Evolutionary conservation across 1,284 basidiomycete genomes (phyloP).

Genomic region (Apiotrichum akiyoshidainum): DNA sequence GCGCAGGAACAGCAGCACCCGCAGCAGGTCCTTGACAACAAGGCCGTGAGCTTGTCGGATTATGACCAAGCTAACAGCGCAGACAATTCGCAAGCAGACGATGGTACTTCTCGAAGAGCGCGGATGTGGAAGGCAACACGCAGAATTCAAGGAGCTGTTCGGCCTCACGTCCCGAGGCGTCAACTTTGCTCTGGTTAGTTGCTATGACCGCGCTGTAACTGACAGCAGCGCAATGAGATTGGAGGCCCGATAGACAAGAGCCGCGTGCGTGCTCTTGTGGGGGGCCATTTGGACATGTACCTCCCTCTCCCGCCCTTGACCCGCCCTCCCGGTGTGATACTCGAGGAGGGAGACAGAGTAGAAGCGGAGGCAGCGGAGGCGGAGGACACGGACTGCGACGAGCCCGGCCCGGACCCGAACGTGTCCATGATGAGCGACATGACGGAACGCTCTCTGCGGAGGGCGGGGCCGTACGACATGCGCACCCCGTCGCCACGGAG

Average conservation of each 20-base stretch:
- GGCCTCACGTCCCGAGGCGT: slow-evolving; percentile 40
- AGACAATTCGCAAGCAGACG: slow-evolving; percentile 46
- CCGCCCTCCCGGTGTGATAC: too few species aligned
- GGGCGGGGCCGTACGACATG: too few species aligned
- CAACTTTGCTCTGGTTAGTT: slow-evolving; percentile 47
- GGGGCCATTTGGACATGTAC: slow-evolving; percentile 46
- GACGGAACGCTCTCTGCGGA: neutral
- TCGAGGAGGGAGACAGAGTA: neutral
- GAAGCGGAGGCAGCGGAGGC: neutral
- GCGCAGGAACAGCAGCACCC: slow-evolving; percentile 5
- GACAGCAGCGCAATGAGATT: slow-evolving; percentile 17
- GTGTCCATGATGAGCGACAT: neutral
- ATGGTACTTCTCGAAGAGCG: slow-evolving; percentile 34
- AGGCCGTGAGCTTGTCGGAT: slow-evolving; percentile 21
- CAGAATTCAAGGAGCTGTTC: slow-evolving; percentile 46
- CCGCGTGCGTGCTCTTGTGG: slow-evolving; percentile 33
- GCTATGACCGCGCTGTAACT: neutral
- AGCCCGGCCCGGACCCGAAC: neutral
- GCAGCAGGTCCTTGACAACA: slow-evolving; percentile 43
- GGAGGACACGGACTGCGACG: neutral
- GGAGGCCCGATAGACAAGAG: slow-evolving; percentile 34
- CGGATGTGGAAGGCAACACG: slow-evolving; percentile 33
- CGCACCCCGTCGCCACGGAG: too few species aligned
- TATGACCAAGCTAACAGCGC: neutral
- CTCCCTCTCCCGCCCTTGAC: slow-evolving; percentile 7